Evolutionary conservation across 495 filamentous ascomycete genomes (phyloP).

Genomic region (Massariosphaeria phaeospora): DNA sequence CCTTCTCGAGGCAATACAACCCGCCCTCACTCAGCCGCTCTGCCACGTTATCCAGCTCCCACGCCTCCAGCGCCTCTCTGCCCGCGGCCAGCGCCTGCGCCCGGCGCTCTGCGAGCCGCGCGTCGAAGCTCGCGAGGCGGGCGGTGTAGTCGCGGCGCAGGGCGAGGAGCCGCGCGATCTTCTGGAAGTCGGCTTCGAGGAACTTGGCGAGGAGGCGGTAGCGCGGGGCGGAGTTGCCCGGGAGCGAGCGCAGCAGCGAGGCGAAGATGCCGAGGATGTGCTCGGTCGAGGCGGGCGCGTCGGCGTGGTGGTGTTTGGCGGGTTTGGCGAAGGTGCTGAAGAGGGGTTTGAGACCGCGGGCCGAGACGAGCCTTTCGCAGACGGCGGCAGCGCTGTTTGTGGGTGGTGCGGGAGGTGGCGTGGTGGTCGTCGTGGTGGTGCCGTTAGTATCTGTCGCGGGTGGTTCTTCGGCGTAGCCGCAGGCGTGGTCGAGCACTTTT

Average conservation of each 20-base stretch:
- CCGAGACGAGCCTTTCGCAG: constrained; percentile 73
- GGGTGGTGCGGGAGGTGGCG: too few species aligned
- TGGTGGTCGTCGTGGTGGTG: neutral
- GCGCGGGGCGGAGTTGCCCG: constrained; percentile 69
- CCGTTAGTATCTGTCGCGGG: neutral
- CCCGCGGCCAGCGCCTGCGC: constrained; percentile 40
- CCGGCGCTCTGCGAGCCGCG: constrained; percentile 57
- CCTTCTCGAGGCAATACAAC: constrained; percentile 76
- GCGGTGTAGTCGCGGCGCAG: constrained; percentile 67
- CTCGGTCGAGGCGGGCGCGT: constrained; percentile 62
- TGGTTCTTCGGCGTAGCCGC: constrained; percentile 18
- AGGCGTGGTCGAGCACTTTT: constrained; percentile 77
- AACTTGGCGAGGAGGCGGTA: constrained; percentile 91
- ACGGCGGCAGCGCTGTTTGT: constrained; percentile 49
- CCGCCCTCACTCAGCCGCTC: constrained; percentile 82
- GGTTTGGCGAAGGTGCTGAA: constrained; percentile 92
- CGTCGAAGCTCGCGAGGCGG: constrained; percentile 60
- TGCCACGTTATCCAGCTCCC: constrained; percentile 77
- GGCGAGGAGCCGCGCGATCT: constrained; percentile 63
- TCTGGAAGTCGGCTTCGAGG: constrained; percentile 89
- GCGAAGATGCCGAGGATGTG: constrained; percentile 88
- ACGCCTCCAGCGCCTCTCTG: constrained; percentile 56
- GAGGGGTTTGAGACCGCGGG: constrained; percentile 74
- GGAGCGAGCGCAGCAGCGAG: constrained; percentile 72
- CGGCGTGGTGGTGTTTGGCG: constrained; percentile 60